Evolutionary conservation across 2,329 filamentous ascomycete genomes (phyloP).

Genomic region (Pseudogymnoascus sp.): DNA sequence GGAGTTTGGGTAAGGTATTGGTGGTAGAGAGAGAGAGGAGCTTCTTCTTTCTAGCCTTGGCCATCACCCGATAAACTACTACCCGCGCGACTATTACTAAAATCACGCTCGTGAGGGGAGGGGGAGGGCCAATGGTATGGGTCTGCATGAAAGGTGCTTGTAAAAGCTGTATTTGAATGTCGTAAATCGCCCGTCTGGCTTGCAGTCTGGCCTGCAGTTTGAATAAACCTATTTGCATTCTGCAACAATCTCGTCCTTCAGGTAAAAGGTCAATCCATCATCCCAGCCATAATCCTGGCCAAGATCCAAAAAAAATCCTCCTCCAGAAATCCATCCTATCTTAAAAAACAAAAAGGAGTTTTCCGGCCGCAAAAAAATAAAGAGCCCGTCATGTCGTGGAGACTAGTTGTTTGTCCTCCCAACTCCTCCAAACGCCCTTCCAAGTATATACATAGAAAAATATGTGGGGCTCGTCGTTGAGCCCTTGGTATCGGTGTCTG

Average conservation of each 20-base stretch:
- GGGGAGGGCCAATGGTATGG: background rate
- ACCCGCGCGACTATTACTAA: background rate
- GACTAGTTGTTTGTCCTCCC: background rate
- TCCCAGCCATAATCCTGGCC: background rate
- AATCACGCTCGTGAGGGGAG: background rate
- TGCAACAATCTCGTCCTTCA: background rate
- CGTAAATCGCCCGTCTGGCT: conserved; percentile 2
- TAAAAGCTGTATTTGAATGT: background rate
- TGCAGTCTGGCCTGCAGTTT: background rate
- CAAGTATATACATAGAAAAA: conserved; percentile 8
- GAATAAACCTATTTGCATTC: background rate
- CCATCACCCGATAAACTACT: no score
- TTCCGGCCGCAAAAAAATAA: background rate
- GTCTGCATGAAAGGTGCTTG: background rate
- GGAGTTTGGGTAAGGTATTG: background rate
- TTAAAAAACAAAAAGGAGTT: background rate
- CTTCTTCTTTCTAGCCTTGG: no score
- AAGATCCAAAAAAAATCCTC: background rate
- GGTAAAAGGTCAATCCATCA: background rate
- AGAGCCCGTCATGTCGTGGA: background rate
- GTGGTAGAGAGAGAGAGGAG: background rate
- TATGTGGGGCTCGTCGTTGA: background rate
- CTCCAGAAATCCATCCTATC: background rate
- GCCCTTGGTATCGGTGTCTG: background rate
- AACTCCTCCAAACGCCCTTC: conserved; percentile 3